These are phyloP conservation scores for Babesia bovis DNA, from an alignment of 169 alveolate genomes.

Conservation along the genomic window DNA sequence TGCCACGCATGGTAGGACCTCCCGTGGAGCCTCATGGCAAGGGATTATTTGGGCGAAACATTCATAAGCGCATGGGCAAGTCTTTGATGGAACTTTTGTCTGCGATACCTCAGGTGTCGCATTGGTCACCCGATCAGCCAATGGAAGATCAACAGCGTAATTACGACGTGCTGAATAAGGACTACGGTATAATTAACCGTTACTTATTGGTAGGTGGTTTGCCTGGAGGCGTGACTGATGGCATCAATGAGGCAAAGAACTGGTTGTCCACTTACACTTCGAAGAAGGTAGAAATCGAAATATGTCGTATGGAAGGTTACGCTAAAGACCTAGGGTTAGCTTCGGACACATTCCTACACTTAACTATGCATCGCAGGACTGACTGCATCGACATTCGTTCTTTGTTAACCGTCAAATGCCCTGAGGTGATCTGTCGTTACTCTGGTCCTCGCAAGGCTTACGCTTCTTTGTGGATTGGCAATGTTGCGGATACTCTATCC, in stretches of 20 bases:
- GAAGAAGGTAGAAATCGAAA: slow-evolving; percentile 11
- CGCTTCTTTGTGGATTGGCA: slow-evolving; percentile 64
- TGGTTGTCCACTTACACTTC: slow-evolving; percentile 35
- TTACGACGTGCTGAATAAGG: slow-evolving; percentile 33
- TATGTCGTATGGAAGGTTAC: slow-evolving; percentile 11
- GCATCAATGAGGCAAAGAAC: slow-evolving; percentile 18
- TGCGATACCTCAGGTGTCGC: slow-evolving; percentile 1
- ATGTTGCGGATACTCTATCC: slow-evolving; percentile 50
- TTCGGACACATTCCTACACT: slow-evolving; percentile 11
- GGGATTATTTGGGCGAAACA: slow-evolving; percentile 18
- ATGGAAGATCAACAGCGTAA: slow-evolving; percentile 50
- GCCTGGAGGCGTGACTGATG: slow-evolving; percentile 21
- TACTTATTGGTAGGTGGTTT: slow-evolving; percentile 48
- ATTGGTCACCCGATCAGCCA: slow-evolving; percentile 41
- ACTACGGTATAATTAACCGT: slow-evolving; percentile 41
- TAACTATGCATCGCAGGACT: slow-evolving; percentile 43
- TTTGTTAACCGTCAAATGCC: neutral
- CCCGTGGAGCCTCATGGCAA: neutral
- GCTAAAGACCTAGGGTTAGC: neutral
- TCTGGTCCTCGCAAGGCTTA: slow-evolving; percentile 37
- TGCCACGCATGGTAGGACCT: neutral
- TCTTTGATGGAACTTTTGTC: slow-evolving; percentile 21
- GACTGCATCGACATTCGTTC: slow-evolving; percentile 20
- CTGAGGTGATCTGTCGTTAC: slow-evolving; percentile 21
- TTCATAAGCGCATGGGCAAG: slow-evolving; percentile 41